Base-by-base conservation (phyloP, 2,329 filamentous ascomycete species). In the Diaporthe destruens region DNA sequence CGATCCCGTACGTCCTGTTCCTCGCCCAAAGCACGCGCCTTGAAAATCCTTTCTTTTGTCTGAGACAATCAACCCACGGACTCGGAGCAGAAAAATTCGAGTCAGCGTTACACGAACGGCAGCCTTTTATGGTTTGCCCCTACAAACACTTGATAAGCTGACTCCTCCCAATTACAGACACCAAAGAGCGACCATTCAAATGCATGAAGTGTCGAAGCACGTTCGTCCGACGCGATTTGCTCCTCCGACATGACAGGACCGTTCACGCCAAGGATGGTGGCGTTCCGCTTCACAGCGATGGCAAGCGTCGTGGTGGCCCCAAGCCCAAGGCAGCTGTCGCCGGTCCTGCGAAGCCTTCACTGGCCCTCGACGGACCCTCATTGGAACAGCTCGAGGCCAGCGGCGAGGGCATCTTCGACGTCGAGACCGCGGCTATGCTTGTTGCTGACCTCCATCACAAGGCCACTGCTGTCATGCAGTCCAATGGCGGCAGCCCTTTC, bases 371-470 rank as follows among this genome's bases (percentile, higher is more conserved):
- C 80, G 91, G 94, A 63, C 91, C 94, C 59, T 92, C 94, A 71
- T 86, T 98, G 78, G 95, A 98, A 84, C 95, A 98, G 83, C 95
- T 98, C 80, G 95, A 98, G 84, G 93, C 93, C 79, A 94, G 92
- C 84, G 94, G 92, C 82, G 96, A 98, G 82, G 93, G 92, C 81
- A 93, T 96, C 84, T 95, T 98, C 80, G 96, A 98, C 82, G 93
- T 98, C 80, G 96, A 99, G 87, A 95, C 96, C 78, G 96, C 96
- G 77, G 96, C 96, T 77, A 98, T 98, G 94, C 90, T 99, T 82
- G 97, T 99, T 86, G 96, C 96, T 81, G 95, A 98, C 85, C 93
- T 98, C 81, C 96, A 98, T 85, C 95, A 98, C 87, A 98, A 98
- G 87, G 95, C 88, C 79, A 96, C 95, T 55, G 87, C 87, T 44